Percentiles rank a stretch among this genome's conserved stretches.
phyloP scores from a whole-genome alignment of 352 stramenopile genomes.

The Globisporangium orthogonon region DNA sequence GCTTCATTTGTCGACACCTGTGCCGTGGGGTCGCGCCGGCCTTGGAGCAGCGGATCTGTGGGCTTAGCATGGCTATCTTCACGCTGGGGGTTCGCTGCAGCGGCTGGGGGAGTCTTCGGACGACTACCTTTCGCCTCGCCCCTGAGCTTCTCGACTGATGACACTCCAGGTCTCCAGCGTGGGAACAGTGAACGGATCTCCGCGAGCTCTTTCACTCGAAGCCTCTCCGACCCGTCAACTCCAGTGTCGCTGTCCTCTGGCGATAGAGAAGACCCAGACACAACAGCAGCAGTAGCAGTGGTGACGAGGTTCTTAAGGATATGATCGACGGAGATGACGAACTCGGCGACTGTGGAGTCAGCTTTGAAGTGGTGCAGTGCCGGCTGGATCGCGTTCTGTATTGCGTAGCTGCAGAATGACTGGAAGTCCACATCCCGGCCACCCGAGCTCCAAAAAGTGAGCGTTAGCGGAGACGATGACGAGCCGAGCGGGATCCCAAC shows the following conservation, averaged over 20 bases:
- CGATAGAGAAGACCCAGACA: not conserved
- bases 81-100: not conserved
- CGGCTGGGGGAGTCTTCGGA: not conserved
- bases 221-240: not conserved
- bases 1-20: slow-evolving; percentile 23
- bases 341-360: slow-evolving; percentile 32
- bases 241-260: not conserved
- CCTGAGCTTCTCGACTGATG: slow-evolving; percentile 9
- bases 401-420: slow-evolving; percentile 37
- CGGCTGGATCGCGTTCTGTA: slow-evolving; percentile 39
- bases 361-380: slow-evolving; percentile 44
- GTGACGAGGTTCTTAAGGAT: slow-evolving; percentile 36
- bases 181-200: slow-evolving; percentile 42
- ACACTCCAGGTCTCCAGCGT: slow-evolving; percentile 31
- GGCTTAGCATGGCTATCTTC: not conserved
- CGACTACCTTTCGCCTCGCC: slow-evolving; percentile 3
- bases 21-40: slow-evolving; percentile 18
- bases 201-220: slow-evolving; percentile 28
- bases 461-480: slow-evolving; percentile 7
- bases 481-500: slow-evolving; percentile 32
- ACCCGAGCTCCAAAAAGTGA: slow-evolving; percentile 21
- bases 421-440: slow-evolving; percentile 33
- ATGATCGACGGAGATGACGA: slow-evolving; percentile 31
- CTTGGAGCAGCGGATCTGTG: slow-evolving; percentile 4
- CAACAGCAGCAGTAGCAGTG: not conserved